Conservation (phyloP, 2,329 filamentous ascomycete species). For the Pezicula radicicola region DNA sequence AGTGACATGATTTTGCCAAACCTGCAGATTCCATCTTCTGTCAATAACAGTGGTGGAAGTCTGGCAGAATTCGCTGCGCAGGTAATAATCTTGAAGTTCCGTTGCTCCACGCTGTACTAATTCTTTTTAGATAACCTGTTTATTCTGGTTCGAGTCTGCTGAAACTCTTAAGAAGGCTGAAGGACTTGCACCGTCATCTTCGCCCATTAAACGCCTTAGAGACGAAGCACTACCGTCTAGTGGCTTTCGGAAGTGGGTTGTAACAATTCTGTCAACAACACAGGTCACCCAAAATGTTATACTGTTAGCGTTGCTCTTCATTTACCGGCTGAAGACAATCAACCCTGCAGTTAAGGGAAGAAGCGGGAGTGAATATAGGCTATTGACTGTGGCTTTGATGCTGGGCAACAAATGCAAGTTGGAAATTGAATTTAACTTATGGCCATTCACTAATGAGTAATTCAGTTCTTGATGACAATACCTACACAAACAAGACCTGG, state of each 20-base stretch:
- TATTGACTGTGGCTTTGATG: constrained; percentile 95
- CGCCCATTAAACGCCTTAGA: constrained; percentile 54
- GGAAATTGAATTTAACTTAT: background rate
- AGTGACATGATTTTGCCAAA: constrained; percentile 23
- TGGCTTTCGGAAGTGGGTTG: constrained; percentile 91
- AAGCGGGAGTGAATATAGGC: constrained; percentile 86
- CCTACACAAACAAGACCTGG: constrained; percentile 99
- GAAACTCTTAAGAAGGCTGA: constrained; percentile 75
- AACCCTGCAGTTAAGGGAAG: constrained; percentile 89
- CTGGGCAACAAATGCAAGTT: constrained; percentile 89
- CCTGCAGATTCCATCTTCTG: constrained; percentile 71
- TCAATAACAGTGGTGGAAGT: constrained; percentile 72
- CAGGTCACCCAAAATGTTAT: constrained; percentile 97
- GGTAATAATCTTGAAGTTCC: constrained; percentile 43
- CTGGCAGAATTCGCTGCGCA: constrained; percentile 81
- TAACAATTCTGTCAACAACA: constrained; percentile 85
- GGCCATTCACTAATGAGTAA: constrained; percentile 14
- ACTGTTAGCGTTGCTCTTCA: constrained; percentile 82
- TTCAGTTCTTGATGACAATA: constrained; percentile 90
- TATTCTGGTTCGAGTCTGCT: constrained; percentile 96
- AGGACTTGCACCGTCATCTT: constrained; percentile 34
- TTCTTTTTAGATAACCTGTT: constrained; percentile 73
- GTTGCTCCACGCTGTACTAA: constrained; percentile 12
- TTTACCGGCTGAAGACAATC: constrained; percentile 87
- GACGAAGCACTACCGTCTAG: constrained; percentile 72